These are phyloP conservation scores for Leccinum subgranulosum DNA, from an alignment of 768 basidiomycete genomes.

Conservation along the genomic window DNA sequence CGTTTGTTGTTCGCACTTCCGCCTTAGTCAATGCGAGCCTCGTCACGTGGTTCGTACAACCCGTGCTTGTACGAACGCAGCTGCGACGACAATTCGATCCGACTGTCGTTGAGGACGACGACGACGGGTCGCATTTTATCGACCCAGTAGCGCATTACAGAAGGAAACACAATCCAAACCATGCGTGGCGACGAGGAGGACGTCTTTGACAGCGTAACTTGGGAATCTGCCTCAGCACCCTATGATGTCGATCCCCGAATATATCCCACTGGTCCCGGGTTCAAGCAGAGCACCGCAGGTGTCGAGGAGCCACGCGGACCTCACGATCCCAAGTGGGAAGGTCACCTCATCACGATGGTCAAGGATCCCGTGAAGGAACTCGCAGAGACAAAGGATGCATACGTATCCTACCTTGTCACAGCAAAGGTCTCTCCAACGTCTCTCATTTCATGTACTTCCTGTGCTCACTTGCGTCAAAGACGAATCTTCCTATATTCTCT, in stretches of 20 bases:
- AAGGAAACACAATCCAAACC: conserved; percentile 6
- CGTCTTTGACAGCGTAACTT: conserved; percentile 88
- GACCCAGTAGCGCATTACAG: not conserved
- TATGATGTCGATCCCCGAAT: conserved; percentile 44
- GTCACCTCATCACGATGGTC: conserved; percentile 76
- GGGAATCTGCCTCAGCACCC: conserved; percentile 72
- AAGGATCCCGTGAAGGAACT: conserved; percentile 95
- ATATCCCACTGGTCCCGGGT: conserved; percentile 62
- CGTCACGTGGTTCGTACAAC: conserved; percentile 27
- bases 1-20: conserved; percentile 20
- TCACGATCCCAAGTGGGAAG: conserved; percentile 88
- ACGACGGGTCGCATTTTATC: not conserved
- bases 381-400: conserved; percentile 95
- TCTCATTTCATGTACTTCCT: not conserved
- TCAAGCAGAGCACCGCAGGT: conserved; percentile 75
- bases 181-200: conserved; percentile 89
- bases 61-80: not conserved
- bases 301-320: conserved; percentile 62
- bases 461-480: conserved; percentile 48
- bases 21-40: not conserved
- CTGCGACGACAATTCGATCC: not conserved
- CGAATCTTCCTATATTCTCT: conserved; percentile 86
- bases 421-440: conserved; percentile 63
- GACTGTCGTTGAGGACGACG: not conserved
- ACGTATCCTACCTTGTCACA: conserved; percentile 89